Conservation (phyloP, 495 filamentous ascomycete genomes). For the Neurospora sp. region DNA sequence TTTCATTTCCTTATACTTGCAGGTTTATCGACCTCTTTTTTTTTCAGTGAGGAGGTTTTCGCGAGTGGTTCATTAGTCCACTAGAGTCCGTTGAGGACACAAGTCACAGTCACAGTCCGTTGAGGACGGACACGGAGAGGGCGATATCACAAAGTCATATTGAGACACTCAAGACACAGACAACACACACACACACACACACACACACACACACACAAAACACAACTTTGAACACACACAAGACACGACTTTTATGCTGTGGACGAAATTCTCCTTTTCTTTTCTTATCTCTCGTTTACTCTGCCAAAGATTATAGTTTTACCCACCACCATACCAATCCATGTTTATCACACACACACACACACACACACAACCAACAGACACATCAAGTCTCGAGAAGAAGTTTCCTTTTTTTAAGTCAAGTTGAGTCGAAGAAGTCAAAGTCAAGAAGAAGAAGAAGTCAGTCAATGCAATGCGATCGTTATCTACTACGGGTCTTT, state of each 20-base stretch:
- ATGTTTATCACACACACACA: background rate
- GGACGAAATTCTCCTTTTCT: conserved; percentile 5
- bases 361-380: background rate
- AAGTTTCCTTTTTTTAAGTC: background rate
- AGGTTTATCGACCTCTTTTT: background rate
- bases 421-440: background rate
- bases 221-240: background rate
- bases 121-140: background rate
- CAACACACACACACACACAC: background rate
- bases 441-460: background rate
- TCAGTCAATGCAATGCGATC: background rate
- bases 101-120: background rate
- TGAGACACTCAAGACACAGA: background rate
- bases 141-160: background rate
- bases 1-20: background rate
- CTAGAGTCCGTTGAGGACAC: conserved; percentile 6
- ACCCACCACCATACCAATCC: background rate
- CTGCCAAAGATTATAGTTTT: background rate
- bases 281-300: background rate
- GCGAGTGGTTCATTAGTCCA: background rate
- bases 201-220: background rate
- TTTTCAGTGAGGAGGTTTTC: background rate
- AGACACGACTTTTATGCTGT: conserved; percentile 6
- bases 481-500: background rate
- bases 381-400: background rate